phyloP scores from a whole-genome alignment of 2,329 filamentous ascomycete species.

The Ophiosphaerella herpotricha region DNA sequence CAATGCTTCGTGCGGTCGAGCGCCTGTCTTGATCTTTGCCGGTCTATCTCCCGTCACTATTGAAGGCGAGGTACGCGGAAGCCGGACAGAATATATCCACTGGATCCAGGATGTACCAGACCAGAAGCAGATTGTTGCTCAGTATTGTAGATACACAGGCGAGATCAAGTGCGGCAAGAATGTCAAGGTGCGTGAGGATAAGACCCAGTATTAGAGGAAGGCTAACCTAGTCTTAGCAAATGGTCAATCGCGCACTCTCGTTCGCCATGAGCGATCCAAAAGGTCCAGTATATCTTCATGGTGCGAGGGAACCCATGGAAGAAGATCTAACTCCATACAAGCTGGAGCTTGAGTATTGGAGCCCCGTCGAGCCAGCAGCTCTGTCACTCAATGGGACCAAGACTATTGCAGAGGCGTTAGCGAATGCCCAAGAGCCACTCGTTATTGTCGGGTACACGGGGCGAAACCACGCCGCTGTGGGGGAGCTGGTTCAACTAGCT shows the following conservation, averaged over 20 bases:
- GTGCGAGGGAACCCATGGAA: conserved; percentile 80
- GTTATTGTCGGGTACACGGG: conserved; percentile 74
- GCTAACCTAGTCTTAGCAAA: conserved; percentile 57
- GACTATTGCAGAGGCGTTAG: conserved; percentile 66
- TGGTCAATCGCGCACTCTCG: conserved; percentile 82
- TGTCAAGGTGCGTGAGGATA: conserved; percentile 61
- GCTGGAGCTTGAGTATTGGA: conserved; percentile 72
- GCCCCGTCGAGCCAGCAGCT: conserved; percentile 69
- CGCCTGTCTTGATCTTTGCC: conserved; percentile 77
- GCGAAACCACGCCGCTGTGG: conserved; percentile 67
- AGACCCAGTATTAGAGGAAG: too few relatives aligned
- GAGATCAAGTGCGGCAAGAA: conserved; percentile 86
- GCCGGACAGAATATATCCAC: conserved; percentile 79
- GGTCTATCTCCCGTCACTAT: conserved; percentile 77
- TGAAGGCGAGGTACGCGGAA: conserved; percentile 75
- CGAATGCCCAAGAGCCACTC: conserved; percentile 67
- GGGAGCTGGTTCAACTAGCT: conserved; percentile 68
- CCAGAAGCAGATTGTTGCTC: conserved; percentile 77
- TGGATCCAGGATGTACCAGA: conserved; percentile 86
- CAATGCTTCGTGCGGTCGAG: conserved; percentile 75
- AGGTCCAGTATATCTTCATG: conserved; percentile 79
- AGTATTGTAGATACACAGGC: conserved; percentile 82
- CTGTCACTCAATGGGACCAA: conserved; percentile 60
- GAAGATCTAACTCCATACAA: conserved; percentile 68
- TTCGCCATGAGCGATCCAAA: conserved; percentile 78